A percentile compares a stretch with the other conserved stretches of the same genome.
Conservation (phyloP, 1,139 yeast species). For the Scheffersomyces segobiensis region DNA sequence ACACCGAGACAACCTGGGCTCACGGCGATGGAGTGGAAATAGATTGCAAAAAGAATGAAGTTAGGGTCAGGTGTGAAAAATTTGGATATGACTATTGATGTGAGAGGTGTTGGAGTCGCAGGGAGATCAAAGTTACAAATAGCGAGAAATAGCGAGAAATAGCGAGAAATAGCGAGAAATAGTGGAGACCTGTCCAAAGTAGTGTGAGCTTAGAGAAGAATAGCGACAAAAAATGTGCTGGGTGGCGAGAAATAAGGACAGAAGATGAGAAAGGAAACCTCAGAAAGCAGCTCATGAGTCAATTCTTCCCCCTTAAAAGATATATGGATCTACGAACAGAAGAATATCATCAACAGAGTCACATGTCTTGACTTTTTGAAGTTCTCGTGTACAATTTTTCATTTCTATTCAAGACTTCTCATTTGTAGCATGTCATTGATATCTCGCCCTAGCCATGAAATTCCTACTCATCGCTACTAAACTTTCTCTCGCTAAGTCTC, state of each 20-base stretch:
- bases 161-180: conserved; percentile 1
- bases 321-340: neutral
- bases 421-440: neutral
- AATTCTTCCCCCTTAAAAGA: neutral
- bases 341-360: neutral
- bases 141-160: conserved; percentile 1
- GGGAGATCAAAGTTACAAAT: neutral
- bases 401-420: neutral
- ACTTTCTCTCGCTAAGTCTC: neutral
- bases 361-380: too few relatives aligned
- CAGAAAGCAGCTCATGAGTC: neutral
- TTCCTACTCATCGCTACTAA: neutral
- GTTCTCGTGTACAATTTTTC: too few relatives aligned
- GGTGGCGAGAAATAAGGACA: neutral
- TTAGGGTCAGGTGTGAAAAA: neutral
- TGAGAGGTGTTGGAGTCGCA: neutral
- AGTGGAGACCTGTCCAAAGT: neutral
- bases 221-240: neutral
- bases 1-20: conserved; percentile 6
- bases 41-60: neutral
- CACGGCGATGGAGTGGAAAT: conserved; percentile 13
- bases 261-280: neutral
- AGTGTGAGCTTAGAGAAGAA: neutral
- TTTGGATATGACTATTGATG: neutral
- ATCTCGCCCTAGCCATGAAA: neutral